Evolutionary conservation across 139 green algal species (phyloP).

Genomic region (Coccomyxa sp.): DNA sequence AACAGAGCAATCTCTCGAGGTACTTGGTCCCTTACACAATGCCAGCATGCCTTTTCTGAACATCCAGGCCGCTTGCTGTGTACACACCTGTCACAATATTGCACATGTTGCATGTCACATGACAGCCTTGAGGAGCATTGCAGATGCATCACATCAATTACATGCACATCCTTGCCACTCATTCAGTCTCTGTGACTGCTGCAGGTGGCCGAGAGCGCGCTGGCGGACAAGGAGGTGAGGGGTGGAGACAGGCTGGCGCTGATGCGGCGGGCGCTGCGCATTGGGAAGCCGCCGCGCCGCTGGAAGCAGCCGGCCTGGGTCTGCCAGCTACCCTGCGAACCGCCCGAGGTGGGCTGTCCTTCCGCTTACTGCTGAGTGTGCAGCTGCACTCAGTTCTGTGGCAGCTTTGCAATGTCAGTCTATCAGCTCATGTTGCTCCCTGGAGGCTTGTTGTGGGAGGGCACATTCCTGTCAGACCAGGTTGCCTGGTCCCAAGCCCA

Average conservation of each 20-base stretch:
- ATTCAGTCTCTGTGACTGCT: not conserved
- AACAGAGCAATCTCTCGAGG: conserved; percentile 48
- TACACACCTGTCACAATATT: no score
- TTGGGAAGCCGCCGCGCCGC: conserved; percentile 73
- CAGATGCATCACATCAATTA: no score
- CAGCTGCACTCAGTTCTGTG: no score
- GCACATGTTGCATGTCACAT: not conserved
- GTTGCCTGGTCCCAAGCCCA: not conserved
- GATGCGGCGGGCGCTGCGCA: conserved; percentile 69
- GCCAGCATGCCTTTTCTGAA: not conserved
- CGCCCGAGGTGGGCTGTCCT: not conserved
- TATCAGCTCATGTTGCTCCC: no score
- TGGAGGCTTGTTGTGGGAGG: no score
- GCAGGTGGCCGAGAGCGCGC: conserved; percentile 55
- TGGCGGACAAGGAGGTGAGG: conserved; percentile 69
- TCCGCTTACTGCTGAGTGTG: no score
- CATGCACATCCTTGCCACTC: not conserved
- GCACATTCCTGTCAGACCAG: not conserved
- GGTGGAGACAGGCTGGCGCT: conserved; percentile 59
- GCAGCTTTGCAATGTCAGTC: no score
- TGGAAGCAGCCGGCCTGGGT: conserved; percentile 71
- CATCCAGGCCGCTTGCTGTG: not conserved
- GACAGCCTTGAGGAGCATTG: not conserved
- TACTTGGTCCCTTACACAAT: not conserved
- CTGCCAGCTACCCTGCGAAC: not conserved